A percentile compares a stretch with the other conserved stretches of the same genome.
phyloP scores from a whole-genome alignment of 257 asterid genomes.

The Solanum piurae region DNA sequence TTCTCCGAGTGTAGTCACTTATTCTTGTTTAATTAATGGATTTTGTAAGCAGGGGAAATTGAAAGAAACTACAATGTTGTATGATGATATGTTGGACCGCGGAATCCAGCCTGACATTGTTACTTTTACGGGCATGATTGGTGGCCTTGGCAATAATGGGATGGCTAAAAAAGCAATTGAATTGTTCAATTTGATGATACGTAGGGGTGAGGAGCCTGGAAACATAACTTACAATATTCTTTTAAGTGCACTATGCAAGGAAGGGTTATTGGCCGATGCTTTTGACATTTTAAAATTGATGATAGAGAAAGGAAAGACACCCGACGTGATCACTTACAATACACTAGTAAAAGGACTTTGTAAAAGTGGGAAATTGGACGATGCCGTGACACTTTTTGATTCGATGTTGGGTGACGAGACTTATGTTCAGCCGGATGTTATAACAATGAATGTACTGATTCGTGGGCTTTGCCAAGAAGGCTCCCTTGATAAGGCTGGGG shows the following conservation, averaged over 20 bases:
- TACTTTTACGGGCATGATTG: conserved; percentile 40
- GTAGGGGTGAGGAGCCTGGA: conserved; percentile 44
- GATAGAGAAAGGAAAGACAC: conserved; percentile 37
- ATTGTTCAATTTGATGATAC: conserved; percentile 45
- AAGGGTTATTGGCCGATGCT: conserved; percentile 39
- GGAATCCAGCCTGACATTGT: conserved; percentile 54
- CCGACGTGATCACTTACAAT: conserved; percentile 47
- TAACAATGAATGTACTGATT: conserved; percentile 34
- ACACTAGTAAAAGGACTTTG: conserved; percentile 39
- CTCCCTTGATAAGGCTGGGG: conserved; percentile 33
- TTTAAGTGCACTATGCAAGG: conserved; percentile 51
- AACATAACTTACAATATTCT: conserved; percentile 37
- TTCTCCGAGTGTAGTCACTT: conserved; percentile 37
- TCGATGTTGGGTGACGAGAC: conserved; percentile 29
- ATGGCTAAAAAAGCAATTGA: conserved; percentile 43
- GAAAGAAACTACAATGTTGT: conserved; percentile 35
- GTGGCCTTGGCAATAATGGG: conserved; percentile 40
- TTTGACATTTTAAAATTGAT: conserved; percentile 35
- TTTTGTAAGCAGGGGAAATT: conserved; percentile 45
- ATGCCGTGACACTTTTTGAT: conserved; percentile 39
- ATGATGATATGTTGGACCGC: conserved; percentile 40
- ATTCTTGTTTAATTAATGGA: conserved; percentile 49
- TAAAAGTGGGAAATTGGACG: conserved; percentile 39
- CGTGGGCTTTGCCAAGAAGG: conserved; percentile 61
- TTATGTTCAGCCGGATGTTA: conserved; percentile 35